Percentiles rank a stretch among this genome's conserved stretches.
phyloP scores from a whole-genome alignment of 805 yeast genomes.

The Candida pseudoglaebosa region DNA sequence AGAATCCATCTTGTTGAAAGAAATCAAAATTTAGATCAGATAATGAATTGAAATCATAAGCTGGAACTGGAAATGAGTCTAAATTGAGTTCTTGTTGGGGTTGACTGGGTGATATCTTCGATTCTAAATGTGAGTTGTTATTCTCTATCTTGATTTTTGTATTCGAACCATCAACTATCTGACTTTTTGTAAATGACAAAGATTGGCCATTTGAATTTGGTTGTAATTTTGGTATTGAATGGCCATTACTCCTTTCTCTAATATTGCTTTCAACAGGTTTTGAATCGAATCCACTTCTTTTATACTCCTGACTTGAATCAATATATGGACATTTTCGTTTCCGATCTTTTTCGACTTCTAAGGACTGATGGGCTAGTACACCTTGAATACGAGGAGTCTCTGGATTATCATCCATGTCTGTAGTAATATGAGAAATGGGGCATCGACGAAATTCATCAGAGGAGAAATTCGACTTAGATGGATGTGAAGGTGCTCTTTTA shows the following conservation, averaged over 20 bases:
- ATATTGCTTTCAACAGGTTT: constrained; percentile 17
- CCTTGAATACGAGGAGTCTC: constrained; percentile 9
- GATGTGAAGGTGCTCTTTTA: background rate
- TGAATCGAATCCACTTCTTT: background rate
- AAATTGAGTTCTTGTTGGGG: background rate
- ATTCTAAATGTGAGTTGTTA: background rate
- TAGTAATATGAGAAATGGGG: constrained; percentile 23
- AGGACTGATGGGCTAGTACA: constrained; percentile 35
- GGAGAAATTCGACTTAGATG: constrained; percentile 1
- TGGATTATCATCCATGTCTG: constrained; percentile 15
- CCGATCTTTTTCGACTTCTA: constrained; percentile 5
- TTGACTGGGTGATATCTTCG: background rate
- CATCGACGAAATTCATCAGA: constrained; percentile 15
- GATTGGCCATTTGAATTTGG: too few relatives aligned
- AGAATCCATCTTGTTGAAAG: constrained; percentile 2
- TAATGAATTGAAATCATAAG: constrained; percentile 5
- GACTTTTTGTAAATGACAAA: too few relatives aligned
- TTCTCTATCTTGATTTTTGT: background rate
- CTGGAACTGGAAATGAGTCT: constrained; percentile 2
- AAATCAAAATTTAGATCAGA: constrained; percentile 4
- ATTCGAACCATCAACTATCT: background rate
- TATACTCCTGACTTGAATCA: constrained; percentile 13
- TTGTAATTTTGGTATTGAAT: too few relatives aligned
- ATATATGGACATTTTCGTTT: constrained; percentile 28
- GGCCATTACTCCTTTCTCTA: constrained; percentile 9